Base-by-base conservation (phyloP, 2,329 filamentous ascomycete genomes). In the Pseudocercospora fijiensis region DNA sequence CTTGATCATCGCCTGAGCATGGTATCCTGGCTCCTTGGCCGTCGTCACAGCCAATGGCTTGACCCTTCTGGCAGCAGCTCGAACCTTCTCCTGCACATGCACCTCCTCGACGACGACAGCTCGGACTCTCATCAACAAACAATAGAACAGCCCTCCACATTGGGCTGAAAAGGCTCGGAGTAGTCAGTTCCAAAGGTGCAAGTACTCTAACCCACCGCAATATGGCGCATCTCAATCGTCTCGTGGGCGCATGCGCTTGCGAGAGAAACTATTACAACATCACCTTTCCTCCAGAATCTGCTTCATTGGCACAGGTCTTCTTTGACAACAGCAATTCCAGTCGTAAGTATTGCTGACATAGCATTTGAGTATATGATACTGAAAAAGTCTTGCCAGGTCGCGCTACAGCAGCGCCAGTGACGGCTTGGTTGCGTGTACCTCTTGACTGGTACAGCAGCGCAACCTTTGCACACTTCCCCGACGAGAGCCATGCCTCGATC, bases 191-290 rank as follows among this genome's bases (percentile, higher is more conserved):
- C 18, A 43, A 49, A 30, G 49, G 57, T 16, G 37, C 57, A 56
- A 56, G 53, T 56, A 41, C 53, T 22, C 28, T 27, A n/a, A n/a
- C n/a, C n/a, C n/a, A 41, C 20, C 16, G 47, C 13, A 60, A 53
- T 18, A 68, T 67, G 68, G 61, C 67, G 22, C 64, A 65, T 43
- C 58, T 65, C 33, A 65, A 61, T 30, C 67, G 73, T 53, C 83
- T 96, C 62, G 86, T 85, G 68, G 92, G 92, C 72, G 86, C 88
- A 68, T 96, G 93, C 80, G 88, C 89, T 59, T 97, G 93, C 77
- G 92, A 92, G 62, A 87, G 93, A 65, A 96, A 95, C 74, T 84
- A 88, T 74, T 96, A 96, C 78, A 83, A 87, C 63, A 86, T 96
- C 69, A 79, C 85, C 52, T 83, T 94, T 24, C 92, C 92, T 1